phyloP scores from a whole-genome alignment of 768 basidiomycete species.

The Collybia nuda region DNA sequence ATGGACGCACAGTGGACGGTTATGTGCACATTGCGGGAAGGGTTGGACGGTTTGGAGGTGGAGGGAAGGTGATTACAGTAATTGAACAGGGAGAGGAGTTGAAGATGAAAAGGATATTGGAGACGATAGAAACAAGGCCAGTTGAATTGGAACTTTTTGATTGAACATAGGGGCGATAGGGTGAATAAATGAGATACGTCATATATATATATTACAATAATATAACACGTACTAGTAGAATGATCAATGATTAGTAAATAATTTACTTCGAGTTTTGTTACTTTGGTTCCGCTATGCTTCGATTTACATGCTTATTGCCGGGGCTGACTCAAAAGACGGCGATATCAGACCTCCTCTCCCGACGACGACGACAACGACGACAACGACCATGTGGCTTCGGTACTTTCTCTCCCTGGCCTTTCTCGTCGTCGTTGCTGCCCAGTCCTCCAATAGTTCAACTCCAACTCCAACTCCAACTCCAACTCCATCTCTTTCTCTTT shows the following conservation, averaged over 20 bases:
- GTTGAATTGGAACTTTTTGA: slow-evolving; percentile 54
- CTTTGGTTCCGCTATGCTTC: no score
- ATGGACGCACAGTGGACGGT: slow-evolving; percentile 46
- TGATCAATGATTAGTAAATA: no score
- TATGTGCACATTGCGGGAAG: slow-evolving; percentile 76
- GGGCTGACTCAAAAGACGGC: background rate
- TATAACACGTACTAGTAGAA: no score
- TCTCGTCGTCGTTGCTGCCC: slow-evolving; percentile 34
- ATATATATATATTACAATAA: no score
- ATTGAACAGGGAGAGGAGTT: slow-evolving; percentile 39
- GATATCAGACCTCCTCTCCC: slow-evolving; percentile 1
- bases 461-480: slow-evolving; percentile 24
- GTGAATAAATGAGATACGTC: background rate
- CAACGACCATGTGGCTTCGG: slow-evolving; percentile 13
- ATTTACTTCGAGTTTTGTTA: no score
- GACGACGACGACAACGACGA: no score
- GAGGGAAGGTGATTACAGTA: slow-evolving; percentile 67
- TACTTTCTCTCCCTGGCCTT: slow-evolving; percentile 13
- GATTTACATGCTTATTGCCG: no score
- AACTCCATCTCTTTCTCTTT: slow-evolving; percentile 47
- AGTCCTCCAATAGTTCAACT: slow-evolving; percentile 23
- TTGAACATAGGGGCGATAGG: background rate
- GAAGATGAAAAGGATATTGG: slow-evolving; percentile 45
- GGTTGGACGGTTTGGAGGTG: slow-evolving; percentile 68
- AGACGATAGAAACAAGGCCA: slow-evolving; percentile 41